A percentile compares a stretch with the other conserved stretches of the same genome.
Conservation (phyloP, 2,329 filamentous ascomycete species). For the Thielaviopsis cerberus region DNA sequence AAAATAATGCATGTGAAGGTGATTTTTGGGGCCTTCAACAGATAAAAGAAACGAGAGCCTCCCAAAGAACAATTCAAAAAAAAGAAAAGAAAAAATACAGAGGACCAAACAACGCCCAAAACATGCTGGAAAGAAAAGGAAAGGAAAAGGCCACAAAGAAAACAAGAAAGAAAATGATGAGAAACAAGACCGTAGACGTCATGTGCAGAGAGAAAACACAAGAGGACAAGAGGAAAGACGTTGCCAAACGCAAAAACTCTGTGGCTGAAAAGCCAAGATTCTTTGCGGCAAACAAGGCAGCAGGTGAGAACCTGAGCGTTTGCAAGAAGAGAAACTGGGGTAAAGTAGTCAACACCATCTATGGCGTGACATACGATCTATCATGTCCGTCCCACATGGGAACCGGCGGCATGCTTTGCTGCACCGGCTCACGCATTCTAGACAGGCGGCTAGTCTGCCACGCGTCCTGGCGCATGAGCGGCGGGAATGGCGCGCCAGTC, state of each 20-base stretch:
- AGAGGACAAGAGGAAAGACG: neutral
- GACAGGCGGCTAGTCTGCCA: slow-evolving; percentile 12
- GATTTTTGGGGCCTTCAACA: neutral
- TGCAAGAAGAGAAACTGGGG: neutral
- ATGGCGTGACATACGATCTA: neutral
- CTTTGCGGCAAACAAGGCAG: neutral
- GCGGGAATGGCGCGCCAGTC: neutral
- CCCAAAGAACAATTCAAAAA: neutral
- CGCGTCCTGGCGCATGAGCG: slow-evolving; percentile 17
- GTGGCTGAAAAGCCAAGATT: neutral
- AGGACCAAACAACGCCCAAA: neutral
- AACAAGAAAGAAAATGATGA: neutral
- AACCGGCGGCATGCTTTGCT: neutral
- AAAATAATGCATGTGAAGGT: neutral
- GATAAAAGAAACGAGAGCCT: neutral
- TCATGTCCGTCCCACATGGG: slow-evolving; percentile 1
- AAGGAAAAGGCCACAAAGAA: neutral
- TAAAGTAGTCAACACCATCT: neutral
- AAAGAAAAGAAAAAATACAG: neutral
- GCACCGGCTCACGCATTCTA: neutral
- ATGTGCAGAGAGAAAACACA: neutral
- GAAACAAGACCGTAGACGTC: neutral
- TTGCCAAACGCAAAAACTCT: neutral
- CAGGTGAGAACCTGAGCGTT: neutral
- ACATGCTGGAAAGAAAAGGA: neutral